Percentiles rank a stretch among this genome's conserved stretches.
Conservation (phyloP, 768 basidiomycete genomes). For the Punctularia strigosozonata region DNA sequence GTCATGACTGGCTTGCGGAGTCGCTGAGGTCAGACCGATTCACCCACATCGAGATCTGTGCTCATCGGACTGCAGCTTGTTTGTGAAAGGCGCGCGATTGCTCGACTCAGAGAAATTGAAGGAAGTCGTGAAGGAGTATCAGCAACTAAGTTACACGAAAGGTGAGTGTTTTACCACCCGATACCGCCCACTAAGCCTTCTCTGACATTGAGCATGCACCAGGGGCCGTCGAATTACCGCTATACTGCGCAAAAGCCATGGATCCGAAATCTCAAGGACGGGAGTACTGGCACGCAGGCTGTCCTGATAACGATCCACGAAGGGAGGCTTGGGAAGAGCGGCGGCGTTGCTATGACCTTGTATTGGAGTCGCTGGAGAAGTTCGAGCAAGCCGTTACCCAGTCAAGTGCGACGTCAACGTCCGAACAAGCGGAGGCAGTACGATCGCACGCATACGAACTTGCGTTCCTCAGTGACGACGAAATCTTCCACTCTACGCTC, state of each 20-base stretch:
- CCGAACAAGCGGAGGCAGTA: constrained; percentile 56
- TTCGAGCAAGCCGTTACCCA: constrained; percentile 56
- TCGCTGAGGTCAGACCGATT: constrained; percentile 64
- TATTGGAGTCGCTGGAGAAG: constrained; percentile 68
- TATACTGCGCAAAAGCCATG: constrained; percentile 68
- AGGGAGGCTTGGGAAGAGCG: constrained; percentile 47
- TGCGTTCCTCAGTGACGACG: constrained; percentile 76
- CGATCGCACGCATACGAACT: constrained; percentile 78
- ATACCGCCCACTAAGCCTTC: no score
- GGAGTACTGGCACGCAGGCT: constrained; percentile 65
- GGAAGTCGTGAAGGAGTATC: constrained; percentile 86
- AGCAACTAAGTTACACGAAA: constrained; percentile 70
- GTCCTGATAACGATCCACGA: constrained; percentile 38
- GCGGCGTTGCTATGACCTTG: constrained; percentile 67
- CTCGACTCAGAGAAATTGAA: constrained; percentile 75
- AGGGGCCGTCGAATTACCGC: constrained; percentile 81
- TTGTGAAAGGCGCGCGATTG: constrained; percentile 78
- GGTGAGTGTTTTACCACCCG: constrained; percentile 30
- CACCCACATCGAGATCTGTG: no score
- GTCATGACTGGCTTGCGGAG: constrained; percentile 72
- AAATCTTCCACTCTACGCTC: constrained; percentile 86
- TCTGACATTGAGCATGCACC: constrained; percentile 1
- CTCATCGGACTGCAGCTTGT: constrained; percentile 72
- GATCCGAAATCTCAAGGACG: constrained; percentile 69
- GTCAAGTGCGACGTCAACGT: constrained; percentile 13